A percentile compares a stretch with the other conserved stretches of the same genome.
Evolutionary conservation across 306 rosid species (phyloP).

Genomic region (Rosa persica): DNA sequence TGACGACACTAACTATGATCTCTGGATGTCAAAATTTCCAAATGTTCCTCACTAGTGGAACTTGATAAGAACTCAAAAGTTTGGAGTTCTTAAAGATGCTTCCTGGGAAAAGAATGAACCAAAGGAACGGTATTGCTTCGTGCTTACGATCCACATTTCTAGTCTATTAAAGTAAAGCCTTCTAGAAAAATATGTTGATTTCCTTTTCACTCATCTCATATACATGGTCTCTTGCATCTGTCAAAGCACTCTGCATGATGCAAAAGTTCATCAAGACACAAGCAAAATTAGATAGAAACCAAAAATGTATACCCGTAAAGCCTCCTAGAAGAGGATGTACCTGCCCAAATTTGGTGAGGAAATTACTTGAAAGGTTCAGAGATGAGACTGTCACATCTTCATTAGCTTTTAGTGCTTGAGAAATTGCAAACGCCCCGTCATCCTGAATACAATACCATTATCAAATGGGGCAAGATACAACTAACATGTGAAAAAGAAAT

Average conservation of each 20-base stretch:
- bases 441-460: conserved; percentile 54
- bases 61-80: conserved; percentile 37
- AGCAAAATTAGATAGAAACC: not conserved
- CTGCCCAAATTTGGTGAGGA: conserved; percentile 97
- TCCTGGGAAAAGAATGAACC: conserved; percentile 33
- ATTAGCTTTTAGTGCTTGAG: conserved; percentile 95
- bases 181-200: conserved; percentile 69
- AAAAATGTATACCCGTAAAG: not conserved
- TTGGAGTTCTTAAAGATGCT: conserved; percentile 33
- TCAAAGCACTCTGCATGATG: conserved; percentile 73
- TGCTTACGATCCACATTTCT: conserved; percentile 19
- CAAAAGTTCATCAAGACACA: conserved; percentile 20
- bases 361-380: conserved; percentile 75
- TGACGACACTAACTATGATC: conserved; percentile 20
- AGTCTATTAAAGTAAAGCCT: conserved; percentile 4
- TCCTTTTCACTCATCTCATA: conserved; percentile 95
- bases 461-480: conserved; percentile 19
- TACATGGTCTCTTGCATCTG: conserved; percentile 97
- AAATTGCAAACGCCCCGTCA: conserved; percentile 96
- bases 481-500: not conserved
- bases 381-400: conserved; percentile 80
- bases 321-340: conserved; percentile 27
- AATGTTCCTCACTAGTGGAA: conserved; percentile 28
- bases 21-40: conserved; percentile 41
- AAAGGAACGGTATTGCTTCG: not conserved